Base-by-base conservation (phyloP, 257 asterid genomes). In the Thymus quinquecostatus region DNA sequence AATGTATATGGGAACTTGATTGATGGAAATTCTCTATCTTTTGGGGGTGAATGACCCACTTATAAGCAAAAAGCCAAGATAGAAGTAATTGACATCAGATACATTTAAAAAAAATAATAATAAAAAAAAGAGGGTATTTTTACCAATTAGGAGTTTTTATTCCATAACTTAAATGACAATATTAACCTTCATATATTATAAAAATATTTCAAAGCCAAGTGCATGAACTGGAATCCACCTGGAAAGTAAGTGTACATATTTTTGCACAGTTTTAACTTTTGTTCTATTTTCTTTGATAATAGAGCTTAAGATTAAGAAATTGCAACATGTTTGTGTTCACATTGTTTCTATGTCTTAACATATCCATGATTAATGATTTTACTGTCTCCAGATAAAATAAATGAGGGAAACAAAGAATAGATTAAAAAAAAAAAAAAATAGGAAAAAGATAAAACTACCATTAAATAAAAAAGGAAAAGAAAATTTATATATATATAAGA, bases 151-250 rank as follows among this genome's bases (percentile, higher is more conserved):
- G 21, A 21, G 21, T 21, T 21, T 21, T 21, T 21, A 36, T 5
- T n/a, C 28, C 5, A 11, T 50, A 2, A 2, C 9, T 3, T 9
- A 63, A 64, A 45, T 73, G 60, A 55, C 64, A 32, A 48, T n/a
- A 45, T 6, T 68, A 30, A 1, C 73, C 74, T 50, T 65, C 13
- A 3, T 8, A 10, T 36, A 28, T 54, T 36, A 5, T 29, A 38
- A 38, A 36, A 40, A 36, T 36, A 10, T 28, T 58, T 36, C 5
- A 43, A 63, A 48, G 69, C 43, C 70, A 64, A 60, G 69, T 60
- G 69, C 78, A 71, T 71, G 81, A 58, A 70, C 70, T 67, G 81
- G 82, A 78, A 78, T 53, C 82, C 67, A 72, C 79, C 77, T 78
- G 83, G 86, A 81, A 82, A 75, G 81, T 58, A 82, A 75, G 81